phyloP scores from a whole-genome alignment of 768 basidiomycete species.

The Auricularia cornea region DNA sequence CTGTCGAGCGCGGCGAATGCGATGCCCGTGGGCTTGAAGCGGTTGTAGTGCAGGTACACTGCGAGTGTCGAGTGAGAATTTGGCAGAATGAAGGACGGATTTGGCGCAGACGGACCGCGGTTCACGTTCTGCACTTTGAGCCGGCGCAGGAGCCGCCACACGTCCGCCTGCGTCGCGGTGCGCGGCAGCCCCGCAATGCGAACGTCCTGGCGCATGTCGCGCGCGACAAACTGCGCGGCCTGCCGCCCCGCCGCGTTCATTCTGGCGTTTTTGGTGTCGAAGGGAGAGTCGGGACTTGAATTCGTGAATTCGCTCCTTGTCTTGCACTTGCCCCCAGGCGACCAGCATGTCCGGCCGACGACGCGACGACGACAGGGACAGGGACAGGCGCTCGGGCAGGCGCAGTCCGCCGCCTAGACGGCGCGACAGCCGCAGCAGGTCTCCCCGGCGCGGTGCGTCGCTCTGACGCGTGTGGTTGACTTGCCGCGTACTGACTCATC shows the following conservation, averaged over 20 bases:
- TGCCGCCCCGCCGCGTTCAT: neutral
- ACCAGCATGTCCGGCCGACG: slow-evolving; percentile 1
- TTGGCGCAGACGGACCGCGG: neutral
- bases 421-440: slow-evolving; percentile 16
- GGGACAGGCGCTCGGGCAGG: slow-evolving; percentile 5
- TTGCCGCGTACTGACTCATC: neutral
- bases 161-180: neutral
- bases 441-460: slow-evolving; percentile 12
- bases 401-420: slow-evolving; percentile 4
- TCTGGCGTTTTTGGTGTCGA: neutral
- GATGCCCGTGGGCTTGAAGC: slow-evolving; percentile 49
- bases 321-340: neutral
- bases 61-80: neutral
- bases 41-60: slow-evolving; percentile 55
- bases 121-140: neutral
- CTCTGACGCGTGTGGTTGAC: too few species aligned
- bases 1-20: slow-evolving; percentile 50
- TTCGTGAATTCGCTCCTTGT: neutral
- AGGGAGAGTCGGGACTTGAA: neutral
- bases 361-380: slow-evolving; percentile 1
- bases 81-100: neutral
- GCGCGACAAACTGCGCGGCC: neutral
- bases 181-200: neutral
- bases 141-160: neutral
- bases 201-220: neutral